A percentile compares a stretch with the other conserved stretches of the same genome.
These are phyloP conservation scores for Quercus rubra DNA, from an alignment of 306 rosid species.

Conservation along the genomic window DNA sequence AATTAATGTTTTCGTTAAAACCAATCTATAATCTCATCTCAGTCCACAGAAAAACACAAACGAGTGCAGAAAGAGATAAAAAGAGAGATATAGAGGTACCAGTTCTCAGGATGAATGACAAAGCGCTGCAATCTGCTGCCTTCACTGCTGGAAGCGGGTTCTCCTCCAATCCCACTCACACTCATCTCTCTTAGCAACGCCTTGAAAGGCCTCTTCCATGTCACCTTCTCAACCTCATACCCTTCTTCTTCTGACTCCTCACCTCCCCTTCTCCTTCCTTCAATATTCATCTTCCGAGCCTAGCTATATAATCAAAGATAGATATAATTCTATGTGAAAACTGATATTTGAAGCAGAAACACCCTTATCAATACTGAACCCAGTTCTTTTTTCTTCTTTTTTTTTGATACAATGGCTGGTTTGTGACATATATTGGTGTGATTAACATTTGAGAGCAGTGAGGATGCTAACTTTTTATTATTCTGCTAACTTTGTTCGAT, in stretches of 20 bases:
- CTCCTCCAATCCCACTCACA: not conserved
- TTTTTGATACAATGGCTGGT: no score
- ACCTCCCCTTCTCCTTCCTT: not conserved
- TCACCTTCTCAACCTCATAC: not conserved
- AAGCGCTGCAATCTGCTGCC: not conserved
- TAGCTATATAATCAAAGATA: not conserved
- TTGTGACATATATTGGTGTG: no score
- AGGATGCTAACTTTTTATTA: not conserved
- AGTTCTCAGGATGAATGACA: constrained; percentile 35
- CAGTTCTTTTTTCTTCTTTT: no score
- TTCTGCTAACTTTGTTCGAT: not conserved
- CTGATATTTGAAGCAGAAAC: not conserved
- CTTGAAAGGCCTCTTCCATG: not conserved
- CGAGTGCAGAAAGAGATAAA: not conserved
- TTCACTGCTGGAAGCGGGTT: not conserved
- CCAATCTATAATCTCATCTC: not conserved
- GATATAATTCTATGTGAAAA: not conserved
- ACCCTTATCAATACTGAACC: not conserved
- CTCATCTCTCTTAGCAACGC: not conserved
- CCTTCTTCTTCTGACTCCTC: constrained; percentile 12
- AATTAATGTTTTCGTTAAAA: no score
- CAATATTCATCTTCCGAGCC: not conserved
- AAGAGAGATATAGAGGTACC: not conserved
- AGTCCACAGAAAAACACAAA: not conserved
- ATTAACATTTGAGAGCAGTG: not conserved